Base-by-base conservation (phyloP, 225 moss, liverwort and hornwort species). In the Thuidium tamariscinum region DNA sequence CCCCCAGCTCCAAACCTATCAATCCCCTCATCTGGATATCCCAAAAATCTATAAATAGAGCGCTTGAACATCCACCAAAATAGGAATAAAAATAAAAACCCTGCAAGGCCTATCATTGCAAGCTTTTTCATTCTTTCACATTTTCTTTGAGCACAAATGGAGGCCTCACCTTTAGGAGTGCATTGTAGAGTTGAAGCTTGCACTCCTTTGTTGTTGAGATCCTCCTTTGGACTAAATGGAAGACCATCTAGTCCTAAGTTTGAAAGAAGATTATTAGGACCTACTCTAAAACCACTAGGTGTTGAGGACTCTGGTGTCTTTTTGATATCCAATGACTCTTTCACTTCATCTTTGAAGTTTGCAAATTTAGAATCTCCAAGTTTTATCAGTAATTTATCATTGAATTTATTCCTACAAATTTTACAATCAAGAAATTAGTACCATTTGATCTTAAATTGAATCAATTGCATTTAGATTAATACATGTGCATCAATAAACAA, bases 11-110 rank as follows among this genome's bases (percentile, higher is more conserved):
- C 26, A 51, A 13, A 34, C 1, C 1, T 42, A 1, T 46, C 27
- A 44, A 8, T 6, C 4, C 46, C 37, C 0, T 71, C n/a, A 26
- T 52, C 9, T 0, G 1, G 3, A 52, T 86, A 89, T 25, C 52
- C 61, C 7, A 36, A 68, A 73, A 67, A 42, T 0, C n/a, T 80
- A 9, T 86, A 52, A 80, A 83, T 74, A 3, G n/a, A 67, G 37
- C 2, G 6, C n/a, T 89, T 80, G 7, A 89, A 87, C 14, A 87
- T 18, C 84, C 84, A 87, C 87, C 75, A 81, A 23, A 84, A 84
- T 4, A 87, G 7, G 2, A 84, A 10, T 19, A 81, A 54, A 44
- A 87, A 36, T 1, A 87, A 79, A 51, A 89, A 36, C 0, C 84
- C 18, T 19, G 0, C 14, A 30, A 42, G 16, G 17, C 67, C 8